Conservation (phyloP, 2,329 filamentous ascomycete genomes). For the Helotiales sp. region DNA sequence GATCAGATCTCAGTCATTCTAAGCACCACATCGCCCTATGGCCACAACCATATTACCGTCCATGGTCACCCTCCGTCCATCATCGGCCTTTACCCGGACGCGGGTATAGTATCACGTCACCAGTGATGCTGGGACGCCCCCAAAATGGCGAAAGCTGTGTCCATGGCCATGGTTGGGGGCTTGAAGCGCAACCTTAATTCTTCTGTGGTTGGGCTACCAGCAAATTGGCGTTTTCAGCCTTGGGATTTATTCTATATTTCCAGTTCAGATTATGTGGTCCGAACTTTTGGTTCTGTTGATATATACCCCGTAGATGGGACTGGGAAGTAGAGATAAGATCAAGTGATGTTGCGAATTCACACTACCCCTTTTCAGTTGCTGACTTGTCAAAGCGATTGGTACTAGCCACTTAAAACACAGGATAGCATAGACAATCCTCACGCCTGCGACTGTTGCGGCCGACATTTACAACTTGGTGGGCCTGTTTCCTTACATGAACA, state of each 20-base stretch:
- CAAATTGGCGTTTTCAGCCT: not conserved
- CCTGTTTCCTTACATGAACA: not conserved
- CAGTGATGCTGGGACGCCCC: not conserved
- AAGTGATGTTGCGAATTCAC: not conserved
- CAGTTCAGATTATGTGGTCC: not conserved
- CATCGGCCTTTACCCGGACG: not conserved
- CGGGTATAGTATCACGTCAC: slow-evolving; percentile 9
- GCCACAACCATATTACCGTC: not conserved
- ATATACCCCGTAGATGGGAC: not conserved
- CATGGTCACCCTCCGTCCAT: not conserved
- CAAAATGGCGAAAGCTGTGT: not conserved
- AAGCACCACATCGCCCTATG: slow-evolving; percentile 1
- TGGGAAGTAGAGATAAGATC: not conserved
- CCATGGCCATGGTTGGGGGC: not conserved
- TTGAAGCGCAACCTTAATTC: not conserved
- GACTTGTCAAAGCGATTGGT: not conserved
- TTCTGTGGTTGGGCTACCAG: not conserved
- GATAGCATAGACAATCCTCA: not conserved
- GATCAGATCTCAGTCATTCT: not conserved
- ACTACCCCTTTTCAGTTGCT: not conserved
- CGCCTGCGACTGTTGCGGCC: not conserved
- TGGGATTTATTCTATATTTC: not conserved
- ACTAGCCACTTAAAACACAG: slow-evolving; percentile 1
- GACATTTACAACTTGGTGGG: slow-evolving; percentile 1
- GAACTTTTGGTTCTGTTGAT: not conserved